A percentile compares a stretch with the other conserved stretches of the same genome.
Evolutionary conservation across 2,329 filamentous ascomycete species (phyloP).

Genomic region (Dactylellina leptospora): DNA sequence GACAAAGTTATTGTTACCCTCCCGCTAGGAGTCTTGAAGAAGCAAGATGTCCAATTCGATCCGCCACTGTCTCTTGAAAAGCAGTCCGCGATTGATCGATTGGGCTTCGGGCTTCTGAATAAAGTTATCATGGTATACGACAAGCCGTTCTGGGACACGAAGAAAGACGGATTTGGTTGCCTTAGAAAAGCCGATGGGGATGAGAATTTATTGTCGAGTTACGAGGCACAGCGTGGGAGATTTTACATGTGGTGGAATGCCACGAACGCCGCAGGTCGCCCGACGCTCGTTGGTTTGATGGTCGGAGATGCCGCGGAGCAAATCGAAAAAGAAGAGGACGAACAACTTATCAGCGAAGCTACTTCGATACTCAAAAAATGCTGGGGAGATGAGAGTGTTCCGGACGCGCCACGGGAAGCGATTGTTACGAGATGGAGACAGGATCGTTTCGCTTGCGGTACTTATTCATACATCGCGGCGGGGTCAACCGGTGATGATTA

Average conservation of each 20-base stretch:
- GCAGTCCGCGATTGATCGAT: constrained; percentile 76
- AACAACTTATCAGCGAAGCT: constrained; percentile 80
- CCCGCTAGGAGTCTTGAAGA: constrained; percentile 89
- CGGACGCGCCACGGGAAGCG: constrained; percentile 82
- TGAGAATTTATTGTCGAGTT: constrained; percentile 54
- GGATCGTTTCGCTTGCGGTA: constrained; percentile 89
- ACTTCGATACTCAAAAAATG: constrained; percentile 79
- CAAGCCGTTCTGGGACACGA: constrained; percentile 86
- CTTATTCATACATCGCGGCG: constrained; percentile 91
- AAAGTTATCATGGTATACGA: constrained; percentile 94
- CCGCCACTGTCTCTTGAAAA: constrained; percentile 91
- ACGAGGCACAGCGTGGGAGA: constrained; percentile 62
- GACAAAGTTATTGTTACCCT: constrained; percentile 91
- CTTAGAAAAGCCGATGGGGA: constrained; percentile 72
- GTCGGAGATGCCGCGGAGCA: constrained; percentile 92
- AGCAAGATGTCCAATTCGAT: constrained; percentile 82
- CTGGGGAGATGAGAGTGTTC: constrained; percentile 69
- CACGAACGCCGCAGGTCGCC: constrained; percentile 85
- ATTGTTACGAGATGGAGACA: constrained; percentile 92
- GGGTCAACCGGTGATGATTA: constrained; percentile 87
- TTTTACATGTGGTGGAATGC: constrained; percentile 99
- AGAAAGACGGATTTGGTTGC: constrained; percentile 92
- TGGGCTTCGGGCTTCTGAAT: constrained; percentile 94
- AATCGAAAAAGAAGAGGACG: constrained; percentile 79
- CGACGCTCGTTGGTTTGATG: constrained; percentile 80